Base-by-base conservation (phyloP, 1,284 basidiomycete species). In the Kwoniella shivajii region DNA sequence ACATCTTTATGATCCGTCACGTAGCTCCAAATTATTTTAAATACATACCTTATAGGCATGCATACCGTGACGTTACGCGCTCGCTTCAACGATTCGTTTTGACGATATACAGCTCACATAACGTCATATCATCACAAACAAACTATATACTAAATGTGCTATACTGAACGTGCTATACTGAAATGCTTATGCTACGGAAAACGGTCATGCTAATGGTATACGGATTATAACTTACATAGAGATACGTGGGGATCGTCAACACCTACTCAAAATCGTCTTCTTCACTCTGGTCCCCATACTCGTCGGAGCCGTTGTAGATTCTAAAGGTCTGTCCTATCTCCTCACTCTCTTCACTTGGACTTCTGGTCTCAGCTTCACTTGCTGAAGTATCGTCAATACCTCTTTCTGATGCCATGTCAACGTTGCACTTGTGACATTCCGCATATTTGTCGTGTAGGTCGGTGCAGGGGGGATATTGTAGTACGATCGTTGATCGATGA, bases 401-500 rank as follows among this genome's bases (percentile, higher is more conserved):
- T 37, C 61, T 53, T 36, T 66, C 59, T 30, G 50, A 54, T 9
- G 52, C 44, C 42, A 54, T 42, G 9, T 50, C 41, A 29, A 29
- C 34, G 36, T 39, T 30, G 37, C 57, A 59, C 14, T 42, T 43
- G 20, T 47, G 29, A 33, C 61, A 63, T 34, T 53, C 46, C 11
- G 31, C 45, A 20, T 50, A 46, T 22, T 47, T 47, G 4, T 18
- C 20, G 27, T 64, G 62, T 45, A 24, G n/a, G 1, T 50, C 53
- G 37, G 51, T 46, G 24, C 56, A 61, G 6, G 59, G 59, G 26
- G 56, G 56, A 30, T 44, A 50, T 22, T 11, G 26, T 5, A 56
- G 11, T 2, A 34, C 56, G 1, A 60, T 57, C n/a, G 65, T 59
- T 44, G 49, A n/a, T 20, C 65, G 64, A 50, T 80, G 72, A 20